phyloP scores from a whole-genome alignment of 2,329 filamentous ascomycete species.

The Biscogniauxia sp. region DNA sequence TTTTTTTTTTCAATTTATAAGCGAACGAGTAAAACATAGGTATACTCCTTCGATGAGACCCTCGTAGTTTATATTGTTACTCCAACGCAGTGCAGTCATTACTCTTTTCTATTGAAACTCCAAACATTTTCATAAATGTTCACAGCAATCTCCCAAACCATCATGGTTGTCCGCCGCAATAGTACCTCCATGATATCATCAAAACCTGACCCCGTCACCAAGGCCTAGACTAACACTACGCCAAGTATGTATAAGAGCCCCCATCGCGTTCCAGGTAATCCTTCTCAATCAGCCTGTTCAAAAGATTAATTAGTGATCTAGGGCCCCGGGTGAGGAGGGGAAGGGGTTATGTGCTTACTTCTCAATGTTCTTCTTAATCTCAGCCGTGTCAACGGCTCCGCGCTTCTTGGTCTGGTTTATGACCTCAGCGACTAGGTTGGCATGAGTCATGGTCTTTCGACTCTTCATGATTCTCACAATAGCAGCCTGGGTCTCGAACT shows the following conservation, averaged over 20 bases:
- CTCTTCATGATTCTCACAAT: slow-evolving; percentile 98
- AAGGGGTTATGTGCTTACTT: slow-evolving; percentile 56
- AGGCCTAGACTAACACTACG: slow-evolving; percentile 40
- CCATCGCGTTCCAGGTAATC: slow-evolving; percentile 86
- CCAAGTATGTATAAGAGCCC: slow-evolving; percentile 68
- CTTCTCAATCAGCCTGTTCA: slow-evolving; percentile 78
- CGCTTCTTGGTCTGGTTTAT: slow-evolving; percentile 86
- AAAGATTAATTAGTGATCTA: neutral
- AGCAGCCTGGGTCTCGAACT: slow-evolving; percentile 95
- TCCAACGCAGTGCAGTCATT: neutral
- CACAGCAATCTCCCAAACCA: neutral
- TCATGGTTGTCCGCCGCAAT: neutral
- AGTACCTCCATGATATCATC: neutral
- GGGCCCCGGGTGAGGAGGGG: too few species aligned
- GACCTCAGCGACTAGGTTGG: slow-evolving; percentile 86
- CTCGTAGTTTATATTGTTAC: neutral
- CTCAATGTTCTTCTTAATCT: slow-evolving; percentile 98
- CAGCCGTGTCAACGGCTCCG: slow-evolving; percentile 78
- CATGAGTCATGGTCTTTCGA: slow-evolving; percentile 80
- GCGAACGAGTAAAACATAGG: too few species aligned
- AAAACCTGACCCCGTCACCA: neutral
- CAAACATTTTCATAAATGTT: neutral
- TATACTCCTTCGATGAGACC: neutral
- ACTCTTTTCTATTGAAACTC: neutral
- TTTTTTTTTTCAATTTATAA: too few species aligned